Conservation (phyloP, 306 rosid species). For the Quercus engelmannii region DNA sequence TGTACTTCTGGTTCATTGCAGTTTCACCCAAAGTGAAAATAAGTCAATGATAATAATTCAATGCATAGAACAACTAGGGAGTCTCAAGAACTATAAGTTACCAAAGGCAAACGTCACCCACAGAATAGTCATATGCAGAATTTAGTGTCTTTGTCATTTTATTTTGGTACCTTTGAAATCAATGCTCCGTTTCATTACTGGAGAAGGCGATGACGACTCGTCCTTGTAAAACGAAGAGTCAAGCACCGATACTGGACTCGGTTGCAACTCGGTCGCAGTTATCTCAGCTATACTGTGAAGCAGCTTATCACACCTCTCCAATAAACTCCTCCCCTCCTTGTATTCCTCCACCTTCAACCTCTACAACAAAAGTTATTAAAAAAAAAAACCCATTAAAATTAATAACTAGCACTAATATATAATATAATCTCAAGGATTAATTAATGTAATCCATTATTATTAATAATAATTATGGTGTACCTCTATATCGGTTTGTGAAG, state of each 20-base stretch:
- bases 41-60: too few relatives aligned
- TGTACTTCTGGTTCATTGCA: too few relatives aligned
- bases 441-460: neutral
- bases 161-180: constrained; percentile 64
- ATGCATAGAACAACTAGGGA: too few relatives aligned
- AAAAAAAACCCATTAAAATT: neutral
- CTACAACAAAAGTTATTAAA: constrained; percentile 20
- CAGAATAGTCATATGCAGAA: too few relatives aligned
- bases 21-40: too few relatives aligned
- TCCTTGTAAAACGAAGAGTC: constrained; percentile 89
- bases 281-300: constrained; percentile 80
- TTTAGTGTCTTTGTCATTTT: neutral
- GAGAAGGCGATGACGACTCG: constrained; percentile 80
- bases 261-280: constrained; percentile 72
- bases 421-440: neutral
- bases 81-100: too few relatives aligned
- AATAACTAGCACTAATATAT: neutral
- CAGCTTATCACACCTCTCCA: constrained; percentile 85
- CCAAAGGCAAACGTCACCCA: too few relatives aligned
- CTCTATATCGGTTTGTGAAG: constrained; percentile 71
- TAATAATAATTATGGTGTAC: constrained; percentile 19
- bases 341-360: constrained; percentile 56
- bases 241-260: constrained; percentile 94
- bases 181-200: constrained; percentile 76
- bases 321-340: constrained; percentile 61